These are phyloP conservation scores for Neofusicoccum umdonicola DNA, from an alignment of 2,329 filamentous ascomycete species.

Conservation along the genomic window DNA sequence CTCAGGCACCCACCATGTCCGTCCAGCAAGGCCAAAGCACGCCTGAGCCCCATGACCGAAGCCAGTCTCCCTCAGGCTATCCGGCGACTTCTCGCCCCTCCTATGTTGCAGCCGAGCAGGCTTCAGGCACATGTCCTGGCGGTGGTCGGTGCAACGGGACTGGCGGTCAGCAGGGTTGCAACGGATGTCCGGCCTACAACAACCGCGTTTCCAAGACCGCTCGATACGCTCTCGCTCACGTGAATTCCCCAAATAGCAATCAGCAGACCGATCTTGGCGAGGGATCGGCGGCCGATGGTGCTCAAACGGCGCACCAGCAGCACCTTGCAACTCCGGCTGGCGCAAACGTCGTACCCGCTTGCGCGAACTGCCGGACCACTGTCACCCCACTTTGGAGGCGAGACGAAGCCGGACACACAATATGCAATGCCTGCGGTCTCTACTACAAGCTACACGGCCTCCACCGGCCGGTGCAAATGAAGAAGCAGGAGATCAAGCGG, in stretches of 20 bases:
- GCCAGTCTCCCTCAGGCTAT: slow-evolving; percentile 32
- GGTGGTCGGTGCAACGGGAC: slow-evolving; percentile 95
- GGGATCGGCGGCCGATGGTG: slow-evolving; percentile 11
- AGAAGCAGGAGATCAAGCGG: slow-evolving; percentile 94
- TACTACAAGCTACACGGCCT: slow-evolving; percentile 96
- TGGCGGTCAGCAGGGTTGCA: slow-evolving; percentile 90
- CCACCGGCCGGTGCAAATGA: slow-evolving; percentile 96
- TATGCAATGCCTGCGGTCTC: slow-evolving; percentile 87
- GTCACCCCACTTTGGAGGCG: slow-evolving; percentile 94
- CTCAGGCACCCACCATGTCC: slow-evolving; percentile 36
- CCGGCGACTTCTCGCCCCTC: slow-evolving; percentile 54
- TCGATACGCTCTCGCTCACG: slow-evolving; percentile 59
- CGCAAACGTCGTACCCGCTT: slow-evolving; percentile 74
- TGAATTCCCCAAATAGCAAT: slow-evolving; percentile 18
- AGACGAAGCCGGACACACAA: slow-evolving; percentile 91
- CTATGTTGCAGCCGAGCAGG: slow-evolving; percentile 75
- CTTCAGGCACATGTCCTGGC: slow-evolving; percentile 76
- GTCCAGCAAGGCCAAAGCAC: slow-evolving; percentile 16
- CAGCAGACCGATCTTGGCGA: slow-evolving; percentile 33
- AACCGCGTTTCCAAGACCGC: slow-evolving; percentile 89
- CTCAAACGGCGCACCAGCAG: slow-evolving; percentile 22
- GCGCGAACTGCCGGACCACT: slow-evolving; percentile 94
- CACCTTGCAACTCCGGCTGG: slow-evolving; percentile 32
- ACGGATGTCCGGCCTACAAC: slow-evolving; percentile 95
- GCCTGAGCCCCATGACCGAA: slow-evolving; percentile 43